Evolutionary conservation across 2,329 filamentous ascomycete species (phyloP).

Genomic region (Penicillium sp.): DNA sequence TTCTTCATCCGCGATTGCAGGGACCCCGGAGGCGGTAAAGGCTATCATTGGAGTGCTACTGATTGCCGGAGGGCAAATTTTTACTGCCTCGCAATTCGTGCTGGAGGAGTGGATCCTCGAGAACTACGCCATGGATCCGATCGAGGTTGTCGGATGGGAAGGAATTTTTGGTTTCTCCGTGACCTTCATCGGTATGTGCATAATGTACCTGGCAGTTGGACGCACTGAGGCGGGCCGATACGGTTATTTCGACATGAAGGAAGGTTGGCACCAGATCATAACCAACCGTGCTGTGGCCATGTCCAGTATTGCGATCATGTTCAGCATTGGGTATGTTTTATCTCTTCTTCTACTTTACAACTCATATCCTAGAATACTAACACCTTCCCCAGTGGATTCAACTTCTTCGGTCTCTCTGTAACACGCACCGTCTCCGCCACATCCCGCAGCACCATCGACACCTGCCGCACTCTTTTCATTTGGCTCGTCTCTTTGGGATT

Average conservation of each 20-base stretch:
- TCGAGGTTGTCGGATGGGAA: conserved; percentile 95
- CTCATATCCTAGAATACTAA: not conserved
- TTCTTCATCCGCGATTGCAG: conserved; percentile 39
- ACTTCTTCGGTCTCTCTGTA: conserved; percentile 95
- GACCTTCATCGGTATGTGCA: conserved; percentile 75
- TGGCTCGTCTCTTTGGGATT: conserved; percentile 93
- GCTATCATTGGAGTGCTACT: conserved; percentile 82
- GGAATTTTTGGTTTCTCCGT: conserved; percentile 85
- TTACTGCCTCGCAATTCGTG: conserved; percentile 95
- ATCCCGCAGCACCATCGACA: conserved; percentile 93
- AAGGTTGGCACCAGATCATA: conserved; percentile 80
- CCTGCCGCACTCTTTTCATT: conserved; percentile 95
- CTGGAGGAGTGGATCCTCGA: conserved; percentile 91
- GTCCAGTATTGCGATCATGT: conserved; percentile 88
- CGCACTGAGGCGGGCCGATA: conserved; percentile 70
- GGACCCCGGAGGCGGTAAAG: conserved; percentile 60
- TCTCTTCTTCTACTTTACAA: not conserved
- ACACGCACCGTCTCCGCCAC: conserved; percentile 89
- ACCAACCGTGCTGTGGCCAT: conserved; percentile 69
- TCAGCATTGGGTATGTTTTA: conserved; percentile 82
- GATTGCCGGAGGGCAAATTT: conserved; percentile 93
- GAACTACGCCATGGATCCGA: conserved; percentile 75
- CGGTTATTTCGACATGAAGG: conserved; percentile 87
- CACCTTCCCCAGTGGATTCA: conserved; percentile 72
- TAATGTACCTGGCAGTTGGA: conserved; percentile 77